These are phyloP conservation scores for Micractinium conductrix DNA, from an alignment of 139 green algal genomes.

Conservation along the genomic window DNA sequence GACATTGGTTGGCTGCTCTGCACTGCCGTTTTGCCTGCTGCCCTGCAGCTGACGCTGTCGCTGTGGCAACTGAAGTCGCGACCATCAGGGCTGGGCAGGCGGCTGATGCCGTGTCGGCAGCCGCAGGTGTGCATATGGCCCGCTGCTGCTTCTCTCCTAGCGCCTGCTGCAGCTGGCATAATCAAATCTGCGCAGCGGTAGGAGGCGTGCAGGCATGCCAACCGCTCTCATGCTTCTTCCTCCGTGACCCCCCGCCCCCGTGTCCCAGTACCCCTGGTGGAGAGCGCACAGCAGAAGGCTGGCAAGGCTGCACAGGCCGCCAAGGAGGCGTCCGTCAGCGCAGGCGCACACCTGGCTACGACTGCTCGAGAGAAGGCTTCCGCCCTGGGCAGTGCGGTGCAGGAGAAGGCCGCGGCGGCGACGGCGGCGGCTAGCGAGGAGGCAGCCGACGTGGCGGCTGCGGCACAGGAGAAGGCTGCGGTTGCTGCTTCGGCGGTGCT, in stretches of 20 bases:
- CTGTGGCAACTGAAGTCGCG: not conserved
- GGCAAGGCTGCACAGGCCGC: not conserved
- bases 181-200: too few relatives aligned
- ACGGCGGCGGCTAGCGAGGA: too few relatives aligned
- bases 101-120: not conserved
- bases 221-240: too few relatives aligned
- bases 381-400: too few relatives aligned
- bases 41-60: not conserved
- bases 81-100: not conserved
- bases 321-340: not conserved
- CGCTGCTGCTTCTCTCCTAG: too few relatives aligned
- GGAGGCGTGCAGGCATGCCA: too few relatives aligned
- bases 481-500: too few relatives aligned
- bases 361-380: too few relatives aligned
- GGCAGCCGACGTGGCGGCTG: not conserved
- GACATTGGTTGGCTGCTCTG: not conserved
- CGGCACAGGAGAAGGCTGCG: not conserved
- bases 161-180: too few relatives aligned
- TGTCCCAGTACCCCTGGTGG: not conserved
- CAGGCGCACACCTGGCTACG: too few relatives aligned
- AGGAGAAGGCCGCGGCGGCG: too few relatives aligned
- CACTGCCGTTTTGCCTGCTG: not conserved
- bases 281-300: not conserved
- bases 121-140: slow-evolving; percentile 1
- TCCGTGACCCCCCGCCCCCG: too few relatives aligned